These are phyloP conservation scores for Tricholoma hemisulphureum DNA, from an alignment of 768 basidiomycete genomes.

Conservation along the genomic window DNA sequence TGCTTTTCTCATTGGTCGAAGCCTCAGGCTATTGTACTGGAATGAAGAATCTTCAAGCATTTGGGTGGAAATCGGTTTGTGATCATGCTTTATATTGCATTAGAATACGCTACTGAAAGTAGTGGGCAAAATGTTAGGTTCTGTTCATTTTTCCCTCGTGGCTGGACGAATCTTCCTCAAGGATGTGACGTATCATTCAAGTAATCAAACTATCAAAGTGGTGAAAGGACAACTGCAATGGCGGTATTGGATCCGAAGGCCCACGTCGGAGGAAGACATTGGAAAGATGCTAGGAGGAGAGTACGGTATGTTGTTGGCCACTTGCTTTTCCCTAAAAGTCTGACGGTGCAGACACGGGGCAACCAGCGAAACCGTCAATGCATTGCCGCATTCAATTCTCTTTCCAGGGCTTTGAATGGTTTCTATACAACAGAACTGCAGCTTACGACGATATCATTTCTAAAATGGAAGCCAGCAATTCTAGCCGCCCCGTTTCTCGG, in stretches of 20 bases:
- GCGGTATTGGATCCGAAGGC: conserved; percentile 89
- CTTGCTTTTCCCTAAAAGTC: not conserved
- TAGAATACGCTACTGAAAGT: not conserved
- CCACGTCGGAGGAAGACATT: conserved; percentile 74
- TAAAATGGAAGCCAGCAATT: conserved; percentile 55
- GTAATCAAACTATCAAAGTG: conserved; percentile 84
- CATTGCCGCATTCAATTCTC: conserved; percentile 82
- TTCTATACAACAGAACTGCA: conserved; percentile 86
- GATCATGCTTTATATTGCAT: conserved; percentile 13
- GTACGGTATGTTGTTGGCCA: conserved; percentile 42
- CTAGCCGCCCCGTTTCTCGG: conserved; percentile 34
- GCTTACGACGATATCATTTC: conserved; percentile 86
- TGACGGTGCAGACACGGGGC: conserved; percentile 20
- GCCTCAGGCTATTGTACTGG: conserved; percentile 77
- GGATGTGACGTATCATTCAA: conserved; percentile 86
- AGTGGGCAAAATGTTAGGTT: conserved; percentile 50
- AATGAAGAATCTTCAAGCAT: conserved; percentile 69
- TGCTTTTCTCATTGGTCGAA: conserved; percentile 61
- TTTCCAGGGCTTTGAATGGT: conserved; percentile 88
- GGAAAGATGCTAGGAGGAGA: conserved; percentile 47
- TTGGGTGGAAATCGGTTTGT: conserved; percentile 78
- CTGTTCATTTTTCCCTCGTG: conserved; percentile 87
- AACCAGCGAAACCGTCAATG: conserved; percentile 36
- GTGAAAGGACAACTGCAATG: conserved; percentile 86
- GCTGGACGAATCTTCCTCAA: conserved; percentile 86